phyloP scores from a whole-genome alignment of 2,329 filamentous ascomycete genomes.

The Lachnum nothofagi region DNA sequence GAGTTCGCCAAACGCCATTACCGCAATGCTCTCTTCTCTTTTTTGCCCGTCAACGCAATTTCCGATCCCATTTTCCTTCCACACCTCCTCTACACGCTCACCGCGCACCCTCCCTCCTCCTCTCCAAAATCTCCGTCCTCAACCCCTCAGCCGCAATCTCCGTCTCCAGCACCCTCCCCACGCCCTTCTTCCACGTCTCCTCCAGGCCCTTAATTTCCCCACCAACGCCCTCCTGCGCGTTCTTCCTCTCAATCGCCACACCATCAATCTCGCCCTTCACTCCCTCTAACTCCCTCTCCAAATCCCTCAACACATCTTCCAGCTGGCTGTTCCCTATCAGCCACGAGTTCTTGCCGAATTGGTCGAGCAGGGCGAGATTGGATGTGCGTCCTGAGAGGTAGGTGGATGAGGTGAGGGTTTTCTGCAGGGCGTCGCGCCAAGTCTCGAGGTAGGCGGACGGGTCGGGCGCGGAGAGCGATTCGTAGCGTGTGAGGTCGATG shows the following conservation, averaged over 20 bases:
- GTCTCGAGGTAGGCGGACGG: constrained; percentile 27
- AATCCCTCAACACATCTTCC: constrained; percentile 61
- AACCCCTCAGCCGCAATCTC: constrained; percentile 77
- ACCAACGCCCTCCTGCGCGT: constrained; percentile 63
- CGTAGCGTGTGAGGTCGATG: constrained; percentile 78
- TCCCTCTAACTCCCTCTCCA: constrained; percentile 71
- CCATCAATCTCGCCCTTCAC: constrained; percentile 65
- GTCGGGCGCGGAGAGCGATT: constrained; percentile 60
- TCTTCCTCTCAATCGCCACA: constrained; percentile 64
- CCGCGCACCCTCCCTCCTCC: constrained; percentile 43
- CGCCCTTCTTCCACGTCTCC: constrained; percentile 71
- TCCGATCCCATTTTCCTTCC: background rate
- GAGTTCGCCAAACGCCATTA: constrained; percentile 3
- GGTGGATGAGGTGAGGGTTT: constrained; percentile 53
- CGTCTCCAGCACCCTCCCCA: constrained; percentile 77
- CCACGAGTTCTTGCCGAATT: constrained; percentile 79
- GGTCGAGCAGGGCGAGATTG: constrained; percentile 26
- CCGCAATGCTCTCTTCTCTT: background rate
- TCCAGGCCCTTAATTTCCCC: constrained; percentile 72
- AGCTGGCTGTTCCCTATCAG: constrained; percentile 75
- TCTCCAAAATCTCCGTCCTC: constrained; percentile 60
- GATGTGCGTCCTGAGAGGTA: constrained; percentile 44
- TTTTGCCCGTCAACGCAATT: background rate
- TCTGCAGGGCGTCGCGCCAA: constrained; percentile 28
- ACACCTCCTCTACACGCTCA: constrained; percentile 1